Evolutionary conservation across 257 asterid genomes (phyloP), one percentile per base, ranked within the genome.

Genomic region (Fraxinus excelsior): DNA sequence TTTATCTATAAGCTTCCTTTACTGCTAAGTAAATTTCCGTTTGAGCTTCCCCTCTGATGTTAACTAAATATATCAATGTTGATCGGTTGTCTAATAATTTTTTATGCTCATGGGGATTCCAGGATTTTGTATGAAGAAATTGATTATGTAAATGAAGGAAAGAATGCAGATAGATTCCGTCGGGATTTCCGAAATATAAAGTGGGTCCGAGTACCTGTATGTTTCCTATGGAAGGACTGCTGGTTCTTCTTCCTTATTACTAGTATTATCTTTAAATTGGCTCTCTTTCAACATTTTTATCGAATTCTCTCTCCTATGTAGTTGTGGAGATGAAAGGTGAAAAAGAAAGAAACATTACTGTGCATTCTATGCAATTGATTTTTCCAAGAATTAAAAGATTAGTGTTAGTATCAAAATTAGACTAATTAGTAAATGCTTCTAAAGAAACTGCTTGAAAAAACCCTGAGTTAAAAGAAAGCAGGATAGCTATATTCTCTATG

Each of bases 171-270:
- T 81, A 89, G 89, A 73, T 95, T 95, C 69, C 96, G 97, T 53
- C 91, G 99, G 67, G 99, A 95, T 84, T 95, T 95, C 79, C 90
- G 99, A 76, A 95, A 95, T 83, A 81, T 89, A 80, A 95, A 95
- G 91, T 95, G 99, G 99, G 97, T 93, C 82, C 92, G 99, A 73
- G 96, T 95, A 44, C 99, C 99, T 83, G 99, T 95, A 95, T 79
- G 99, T 90, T 81, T 86, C 91, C 82, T 74, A 73, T 78, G 56
- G 19, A 76, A 84, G 46, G 49, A n/a, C 78, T 44, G 51, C 72
- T 44, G 40, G 29, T 62, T 67, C 79, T 80, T 76, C 74, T 58
- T 62, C 58, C 74, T 75, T 21, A 2, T 49, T 44, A 28, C 83
- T 77, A 16, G 37, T 25, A 23, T 4, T 21, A 23, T 60, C 12